Evolutionary conservation across 2,329 filamentous ascomycete species (phyloP).

Genomic region (Macrophomina pseudophaseolina): DNA sequence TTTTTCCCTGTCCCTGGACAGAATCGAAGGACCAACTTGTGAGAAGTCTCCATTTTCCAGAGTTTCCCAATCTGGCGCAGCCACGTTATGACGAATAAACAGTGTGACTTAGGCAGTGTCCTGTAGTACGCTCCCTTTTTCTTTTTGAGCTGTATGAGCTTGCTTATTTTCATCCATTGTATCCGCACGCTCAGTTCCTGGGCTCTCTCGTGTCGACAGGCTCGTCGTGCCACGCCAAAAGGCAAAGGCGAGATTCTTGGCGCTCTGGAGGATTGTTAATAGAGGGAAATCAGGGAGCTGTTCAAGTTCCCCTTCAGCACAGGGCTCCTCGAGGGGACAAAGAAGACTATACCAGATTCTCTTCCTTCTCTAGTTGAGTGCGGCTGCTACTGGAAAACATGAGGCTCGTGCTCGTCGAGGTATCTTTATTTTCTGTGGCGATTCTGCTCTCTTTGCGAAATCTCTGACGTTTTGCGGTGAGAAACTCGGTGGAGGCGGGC

Average conservation of each 20-base stretch:
- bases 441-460: neutral
- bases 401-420: neutral
- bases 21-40: too few species aligned
- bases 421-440: neutral
- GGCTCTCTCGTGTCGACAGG: neutral
- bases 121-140: too few species aligned
- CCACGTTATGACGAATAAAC: too few species aligned
- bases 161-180: neutral
- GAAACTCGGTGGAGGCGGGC: too few species aligned
- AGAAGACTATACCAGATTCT: neutral
- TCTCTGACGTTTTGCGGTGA: too few species aligned
- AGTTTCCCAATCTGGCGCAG: too few species aligned
- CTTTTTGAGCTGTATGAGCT: too few species aligned
- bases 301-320: neutral
- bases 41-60: too few species aligned
- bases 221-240: neutral
- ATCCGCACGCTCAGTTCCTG: neutral
- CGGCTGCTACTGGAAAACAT: slow-evolving; percentile 20
- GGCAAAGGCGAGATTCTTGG: neutral
- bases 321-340: neutral
- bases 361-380: neutral
- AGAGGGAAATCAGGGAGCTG: neutral
- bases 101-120: too few species aligned
- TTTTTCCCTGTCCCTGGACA: too few species aligned
- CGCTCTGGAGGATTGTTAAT: neutral